Evolutionary conservation across 2,329 filamentous ascomycete genomes (phyloP), one percentile per base, ranked within the genome.

Genomic region (Stachybotrys chlorohalonatus): DNA sequence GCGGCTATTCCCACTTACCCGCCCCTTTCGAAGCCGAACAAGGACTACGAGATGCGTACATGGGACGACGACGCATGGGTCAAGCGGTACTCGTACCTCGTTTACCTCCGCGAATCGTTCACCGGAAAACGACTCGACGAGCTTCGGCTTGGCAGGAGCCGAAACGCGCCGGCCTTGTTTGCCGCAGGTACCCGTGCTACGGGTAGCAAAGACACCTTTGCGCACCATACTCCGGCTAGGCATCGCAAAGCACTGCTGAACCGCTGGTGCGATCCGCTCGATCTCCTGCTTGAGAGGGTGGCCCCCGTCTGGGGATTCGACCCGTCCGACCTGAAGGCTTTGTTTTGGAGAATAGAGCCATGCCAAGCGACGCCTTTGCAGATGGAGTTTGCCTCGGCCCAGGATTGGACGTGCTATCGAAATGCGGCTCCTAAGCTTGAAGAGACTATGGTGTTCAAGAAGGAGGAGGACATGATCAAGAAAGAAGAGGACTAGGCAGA

Each of bases 51-150:
- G 30, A 13, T 2, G 15, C 24, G 31, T 7, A 50, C 48, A 36
- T 60, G 60, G 60, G 39, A 57, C 32, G 55, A 63, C 49, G 55
- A 58, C n/a, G 56, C 49, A 31, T 66, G 63, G 64, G 49, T 58
- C 45, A 49, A 48, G 16, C 58, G 61, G 5, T 64, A 65, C 50
- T 51, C 55, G 31, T 61, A 59, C 49, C 57, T 66, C 36, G 55
- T 63, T n/a, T 53, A 57, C 31, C 54, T 62, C 30, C 61, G 63
- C 49, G 53, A 60, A 16, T 52, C 56, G 1, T 56, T 63, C 6
- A 52, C 57, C 32, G 52, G 52, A 6, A 47, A 51, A 11, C 55
- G 53, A 15, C 47, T 55, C 5, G 31, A 51, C 24, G 52, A 52
- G 11, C 39, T 54, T 1, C 24, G 45, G 46, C 9, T 31, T 54